A percentile compares a stretch with the other conserved stretches of the same genome.
These are phyloP conservation scores for Pythium grandisporangium DNA, from an alignment of 352 stramenopile species.

Conservation along the genomic window DNA sequence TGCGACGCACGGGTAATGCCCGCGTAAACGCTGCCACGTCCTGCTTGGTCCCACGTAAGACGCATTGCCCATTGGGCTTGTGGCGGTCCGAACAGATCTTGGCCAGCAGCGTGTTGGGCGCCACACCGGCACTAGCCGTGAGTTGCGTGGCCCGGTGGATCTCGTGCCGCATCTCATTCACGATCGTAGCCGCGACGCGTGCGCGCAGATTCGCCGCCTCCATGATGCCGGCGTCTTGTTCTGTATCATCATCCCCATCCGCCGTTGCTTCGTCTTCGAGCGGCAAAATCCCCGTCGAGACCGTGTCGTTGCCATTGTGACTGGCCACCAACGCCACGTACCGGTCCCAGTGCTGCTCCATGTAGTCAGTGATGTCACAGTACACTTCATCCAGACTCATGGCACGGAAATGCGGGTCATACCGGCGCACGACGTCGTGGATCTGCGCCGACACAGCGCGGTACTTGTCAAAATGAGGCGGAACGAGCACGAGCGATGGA, in stretches of 20 bases:
- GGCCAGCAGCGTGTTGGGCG: slow-evolving; percentile 87
- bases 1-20: slow-evolving; percentile 85
- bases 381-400: slow-evolving; percentile 94
- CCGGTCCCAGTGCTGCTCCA: slow-evolving; percentile 45
- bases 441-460: slow-evolving; percentile 60
- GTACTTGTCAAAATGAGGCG: slow-evolving; percentile 90
- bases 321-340: slow-evolving; percentile 15
- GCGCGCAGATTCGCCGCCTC: slow-evolving; percentile 7
- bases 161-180: slow-evolving; percentile 75
- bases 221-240: slow-evolving; percentile 1
- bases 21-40: slow-evolving; percentile 86
- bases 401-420: slow-evolving; percentile 88
- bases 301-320: not conserved
- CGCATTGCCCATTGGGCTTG: slow-evolving; percentile 95
- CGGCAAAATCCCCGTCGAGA: slow-evolving; percentile 4
- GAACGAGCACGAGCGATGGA: slow-evolving; percentile 89
- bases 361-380: slow-evolving; percentile 90
- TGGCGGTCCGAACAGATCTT: slow-evolving; percentile 96
- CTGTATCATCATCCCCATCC: not conserved
- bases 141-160: slow-evolving; percentile 86
- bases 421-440: slow-evolving; percentile 82
- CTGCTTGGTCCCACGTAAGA: slow-evolving; percentile 73
- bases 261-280: slow-evolving; percentile 2
- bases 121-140: slow-evolving; percentile 91
- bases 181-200: slow-evolving; percentile 41